Evolutionary conservation across 116 monocot genomes (phyloP), one percentile per base, ranked within the genome.

Genomic region (Dioscorea cayenensis): DNA sequence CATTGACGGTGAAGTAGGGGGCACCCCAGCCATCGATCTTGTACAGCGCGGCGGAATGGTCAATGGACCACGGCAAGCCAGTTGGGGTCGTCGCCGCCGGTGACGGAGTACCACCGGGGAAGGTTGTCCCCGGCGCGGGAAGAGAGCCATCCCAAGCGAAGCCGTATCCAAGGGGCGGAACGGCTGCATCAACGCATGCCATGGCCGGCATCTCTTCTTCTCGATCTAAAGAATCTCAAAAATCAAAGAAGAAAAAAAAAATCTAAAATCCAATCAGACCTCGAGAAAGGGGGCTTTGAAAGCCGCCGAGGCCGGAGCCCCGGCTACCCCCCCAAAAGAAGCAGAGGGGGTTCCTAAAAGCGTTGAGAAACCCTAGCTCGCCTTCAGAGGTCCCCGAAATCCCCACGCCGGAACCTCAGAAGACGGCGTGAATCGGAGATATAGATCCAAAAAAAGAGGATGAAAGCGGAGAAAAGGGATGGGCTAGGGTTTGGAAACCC

Each of bases 241-340:
- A 79, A 55, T 77, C 74, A 36, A 36, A 60, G 10, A 70, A 4
- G 32, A 32, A 60, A 75, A 83, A 70, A 67, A 79, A 23, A 25
- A 25, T 25, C 60, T 75, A 78, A 49, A 37, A n/a, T 73, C 68
- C 14, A 50, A 79, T 69, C 61, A 71, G 73, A 79, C 84, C 67
- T 74, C 17, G 51, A 76, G 80, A 65, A 43, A 80, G 93, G 97
- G 97, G 97, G 93, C 84, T 90, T 90, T 90, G 61, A 64, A 86
- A 90, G 83, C 87, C 93, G 97, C 97, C 97, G 97, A 97, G 97
- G 97, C 97, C 93, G 90, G 79, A 79, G 97, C 97, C 97, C 90
- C 97, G 97, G 97, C 97, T 86, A 83, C 92, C 86, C 97, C 97
- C 93, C 71, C 88, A 93, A 90, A 93, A 63, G 89, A 81, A 82